These are phyloP conservation scores for Nepenthes gracilis DNA, from an alignment of 148 eudicot species.

Conservation along the genomic window DNA sequence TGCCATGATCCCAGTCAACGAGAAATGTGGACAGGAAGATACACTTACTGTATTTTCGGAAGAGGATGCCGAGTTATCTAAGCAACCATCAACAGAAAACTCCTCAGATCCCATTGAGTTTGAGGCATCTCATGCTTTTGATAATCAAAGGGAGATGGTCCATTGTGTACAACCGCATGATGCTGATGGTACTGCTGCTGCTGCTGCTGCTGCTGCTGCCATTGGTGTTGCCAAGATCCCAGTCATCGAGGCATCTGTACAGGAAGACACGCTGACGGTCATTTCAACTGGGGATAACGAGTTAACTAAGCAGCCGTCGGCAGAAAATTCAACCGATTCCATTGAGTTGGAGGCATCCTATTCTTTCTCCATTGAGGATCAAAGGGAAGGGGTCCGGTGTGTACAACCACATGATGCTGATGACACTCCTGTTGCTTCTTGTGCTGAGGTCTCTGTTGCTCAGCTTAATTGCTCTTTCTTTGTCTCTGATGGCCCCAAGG, in stretches of 20 bases:
- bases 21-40: neutral
- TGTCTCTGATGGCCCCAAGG: too few relatives aligned
- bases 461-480: neutral
- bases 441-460: neutral
- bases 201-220: neutral
- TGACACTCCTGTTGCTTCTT: neutral
- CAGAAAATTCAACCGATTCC: neutral
- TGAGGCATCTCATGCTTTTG: neutral
- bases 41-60: neutral
- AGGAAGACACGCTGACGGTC: neutral
- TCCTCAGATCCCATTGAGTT: neutral
- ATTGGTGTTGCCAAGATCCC: too few relatives aligned
- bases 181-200: neutral
- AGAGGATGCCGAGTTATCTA: neutral
- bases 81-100: neutral
- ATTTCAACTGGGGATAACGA: neutral
- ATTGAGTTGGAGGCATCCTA: neutral
- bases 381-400: neutral
- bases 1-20: neutral
- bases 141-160: neutral
- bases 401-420: neutral
- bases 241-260: too few relatives aligned
- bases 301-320: neutral
- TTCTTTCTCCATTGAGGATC: neutral
- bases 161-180: neutral